Conservation (phyloP, 2,329 filamentous ascomycete species). For the Hymenoscyphus salicellus region DNA sequence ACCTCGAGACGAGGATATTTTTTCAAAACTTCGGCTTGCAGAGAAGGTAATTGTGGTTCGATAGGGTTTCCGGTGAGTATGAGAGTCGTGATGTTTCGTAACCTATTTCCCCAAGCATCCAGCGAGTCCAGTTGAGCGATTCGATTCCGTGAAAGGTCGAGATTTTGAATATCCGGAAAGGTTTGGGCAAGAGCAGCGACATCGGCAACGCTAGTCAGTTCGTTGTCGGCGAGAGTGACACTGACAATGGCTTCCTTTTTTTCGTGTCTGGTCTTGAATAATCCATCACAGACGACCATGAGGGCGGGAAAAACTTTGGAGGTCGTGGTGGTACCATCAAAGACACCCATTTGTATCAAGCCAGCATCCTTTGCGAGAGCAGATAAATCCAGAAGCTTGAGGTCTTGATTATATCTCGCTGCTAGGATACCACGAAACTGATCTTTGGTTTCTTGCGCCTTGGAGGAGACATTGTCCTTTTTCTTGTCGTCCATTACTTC, state of each 20-base stretch:
- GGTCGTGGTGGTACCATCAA: slow-evolving; percentile 57
- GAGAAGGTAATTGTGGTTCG: slow-evolving; percentile 55
- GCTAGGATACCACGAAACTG: slow-evolving; percentile 70
- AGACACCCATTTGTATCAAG: slow-evolving; percentile 68
- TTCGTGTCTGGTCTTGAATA: slow-evolving; percentile 68
- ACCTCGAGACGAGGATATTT: slow-evolving; percentile 82
- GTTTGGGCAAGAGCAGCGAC: slow-evolving; percentile 74
- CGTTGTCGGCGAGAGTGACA: slow-evolving; percentile 78
- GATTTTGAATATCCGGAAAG: slow-evolving; percentile 80
- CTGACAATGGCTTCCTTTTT: slow-evolving; percentile 78
- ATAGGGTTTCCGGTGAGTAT: slow-evolving; percentile 77
- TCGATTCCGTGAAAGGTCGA: slow-evolving; percentile 84
- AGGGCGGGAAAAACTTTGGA: slow-evolving; percentile 88
- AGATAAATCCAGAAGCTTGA: slow-evolving; percentile 82
- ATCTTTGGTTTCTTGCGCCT: slow-evolving; percentile 60
- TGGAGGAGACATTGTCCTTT: slow-evolving; percentile 47
- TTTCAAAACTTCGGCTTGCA: slow-evolving; percentile 68
- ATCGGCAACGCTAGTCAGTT: slow-evolving; percentile 66
- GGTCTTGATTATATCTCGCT: slow-evolving; percentile 66
- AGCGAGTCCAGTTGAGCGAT: slow-evolving; percentile 67
- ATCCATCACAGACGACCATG: slow-evolving; percentile 78
- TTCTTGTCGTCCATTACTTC: slow-evolving; percentile 34
- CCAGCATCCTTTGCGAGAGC: slow-evolving; percentile 68
- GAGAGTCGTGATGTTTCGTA: slow-evolving; percentile 75
- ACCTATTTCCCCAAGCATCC: slow-evolving; percentile 74